phyloP scores from a whole-genome alignment of 2,329 filamentous ascomycete species.

The Arachnomyces sp. region DNA sequence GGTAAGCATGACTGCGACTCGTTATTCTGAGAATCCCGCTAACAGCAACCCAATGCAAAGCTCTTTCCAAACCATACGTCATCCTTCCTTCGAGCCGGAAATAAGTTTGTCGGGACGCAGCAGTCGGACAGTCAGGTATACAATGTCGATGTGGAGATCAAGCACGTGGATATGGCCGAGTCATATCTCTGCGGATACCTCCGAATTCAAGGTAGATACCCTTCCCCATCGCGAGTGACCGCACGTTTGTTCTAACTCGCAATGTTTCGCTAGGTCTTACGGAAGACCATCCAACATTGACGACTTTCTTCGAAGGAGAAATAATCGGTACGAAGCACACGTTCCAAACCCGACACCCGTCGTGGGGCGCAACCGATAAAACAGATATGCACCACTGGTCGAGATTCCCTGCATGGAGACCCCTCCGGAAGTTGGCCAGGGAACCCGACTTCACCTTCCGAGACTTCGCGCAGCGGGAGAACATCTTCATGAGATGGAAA shows the following conservation, averaged over 20 bases:
- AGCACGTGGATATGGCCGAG: slow-evolving; percentile 89
- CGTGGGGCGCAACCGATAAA: slow-evolving; percentile 88
- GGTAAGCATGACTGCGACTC: slow-evolving; percentile 33
- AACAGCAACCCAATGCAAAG: slow-evolving; percentile 35
- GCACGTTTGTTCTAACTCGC: slow-evolving; percentile 14
- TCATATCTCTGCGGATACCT: slow-evolving; percentile 93
- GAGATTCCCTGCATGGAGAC: slow-evolving; percentile 79
- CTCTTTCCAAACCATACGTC: slow-evolving; percentile 72
- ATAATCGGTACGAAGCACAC: slow-evolving; percentile 92
- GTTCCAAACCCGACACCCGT: slow-evolving; percentile 82
- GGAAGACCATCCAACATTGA: slow-evolving; percentile 92
- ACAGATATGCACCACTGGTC: slow-evolving; percentile 90
- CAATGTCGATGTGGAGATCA: slow-evolving; percentile 93
- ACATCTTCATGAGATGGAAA: slow-evolving; percentile 99
- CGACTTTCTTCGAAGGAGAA: slow-evolving; percentile 96
- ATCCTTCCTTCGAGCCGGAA: slow-evolving; percentile 78
- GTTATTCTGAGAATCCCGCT: neutral
- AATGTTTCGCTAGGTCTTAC: slow-evolving; percentile 61
- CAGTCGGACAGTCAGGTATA: slow-evolving; percentile 90
- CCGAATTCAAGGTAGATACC: slow-evolving; percentile 72
- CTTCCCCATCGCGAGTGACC: too few species aligned
- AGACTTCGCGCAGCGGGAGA: slow-evolving; percentile 70
- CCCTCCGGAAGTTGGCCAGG: slow-evolving; percentile 59
- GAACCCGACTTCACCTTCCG: slow-evolving; percentile 50
- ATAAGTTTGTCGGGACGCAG: slow-evolving; percentile 82